These are phyloP conservation scores for Podospora bellae-mahoneyi DNA, from an alignment of 495 filamentous ascomycete genomes.

Conservation along the genomic window DNA sequence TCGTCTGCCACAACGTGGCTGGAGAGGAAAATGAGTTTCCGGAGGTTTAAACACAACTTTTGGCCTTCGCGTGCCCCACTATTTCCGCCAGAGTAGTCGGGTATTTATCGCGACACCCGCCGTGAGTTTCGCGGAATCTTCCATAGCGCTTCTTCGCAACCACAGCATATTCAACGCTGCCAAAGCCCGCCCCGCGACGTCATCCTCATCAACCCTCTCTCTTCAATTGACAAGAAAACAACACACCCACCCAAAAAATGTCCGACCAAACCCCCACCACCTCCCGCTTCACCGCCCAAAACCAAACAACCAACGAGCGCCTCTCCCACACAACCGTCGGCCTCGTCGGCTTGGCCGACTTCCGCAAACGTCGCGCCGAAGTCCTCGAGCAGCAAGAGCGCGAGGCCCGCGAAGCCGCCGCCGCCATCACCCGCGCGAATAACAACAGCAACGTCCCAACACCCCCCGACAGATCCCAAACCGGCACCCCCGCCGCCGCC, in stretches of 20 bases:
- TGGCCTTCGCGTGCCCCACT: too few relatives aligned
- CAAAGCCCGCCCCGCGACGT: too few relatives aligned
- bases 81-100: too few relatives aligned
- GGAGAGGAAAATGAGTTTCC: too few relatives aligned
- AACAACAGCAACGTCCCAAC: slow-evolving; percentile 9
- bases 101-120: too few relatives aligned
- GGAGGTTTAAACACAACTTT: too few relatives aligned
- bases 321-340: slow-evolving; percentile 91
- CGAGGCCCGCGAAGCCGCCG: slow-evolving; percentile 65
- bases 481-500: slow-evolving; percentile 39
- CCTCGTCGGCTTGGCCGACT: slow-evolving; percentile 87
- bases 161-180: too few relatives aligned
- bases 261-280: slow-evolving; percentile 30
- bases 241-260: slow-evolving; percentile 25
- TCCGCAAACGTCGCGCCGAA: slow-evolving; percentile 94
- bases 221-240: not conserved
- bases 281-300: slow-evolving; percentile 73
- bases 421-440: slow-evolving; percentile 36
- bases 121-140: too few relatives aligned
- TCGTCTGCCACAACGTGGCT: not conserved
- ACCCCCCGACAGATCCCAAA: slow-evolving; percentile 39
- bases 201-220: not conserved
- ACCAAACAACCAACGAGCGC: slow-evolving; percentile 80
- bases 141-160: too few relatives aligned
- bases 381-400: slow-evolving; percentile 86